These are phyloP conservation scores for Ilyonectria sp. DNA, from an alignment of 2,329 filamentous ascomycete species.

Conservation along the genomic window DNA sequence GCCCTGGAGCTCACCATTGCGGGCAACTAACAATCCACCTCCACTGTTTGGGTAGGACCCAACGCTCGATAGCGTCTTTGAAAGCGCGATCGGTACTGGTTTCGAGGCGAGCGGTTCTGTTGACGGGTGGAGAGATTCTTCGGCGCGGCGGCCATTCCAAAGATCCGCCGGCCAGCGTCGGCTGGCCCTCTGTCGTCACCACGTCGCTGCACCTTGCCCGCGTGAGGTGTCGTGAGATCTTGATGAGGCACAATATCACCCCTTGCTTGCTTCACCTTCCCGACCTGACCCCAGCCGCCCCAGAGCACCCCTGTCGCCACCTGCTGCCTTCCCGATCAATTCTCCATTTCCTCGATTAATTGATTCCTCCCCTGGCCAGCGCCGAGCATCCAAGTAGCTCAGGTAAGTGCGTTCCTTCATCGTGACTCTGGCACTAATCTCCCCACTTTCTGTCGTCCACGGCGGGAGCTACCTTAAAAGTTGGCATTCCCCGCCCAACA, in stretches of 20 bases:
- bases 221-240: slow-evolving; percentile 23
- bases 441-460: slow-evolving; percentile 24
- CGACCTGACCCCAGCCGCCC: not conserved
- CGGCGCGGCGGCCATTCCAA: slow-evolving; percentile 46
- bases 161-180: slow-evolving; percentile 43
- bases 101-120: not conserved
- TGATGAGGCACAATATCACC: slow-evolving; percentile 3
- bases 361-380: not conserved
- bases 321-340: not conserved
- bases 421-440: slow-evolving; percentile 22
- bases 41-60: not conserved
- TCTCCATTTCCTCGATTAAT: not conserved
- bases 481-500: slow-evolving; percentile 26
- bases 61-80: slow-evolving; percentile 13
- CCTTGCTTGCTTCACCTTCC: slow-evolving; percentile 10
- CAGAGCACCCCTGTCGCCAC: not conserved
- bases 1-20: not conserved
- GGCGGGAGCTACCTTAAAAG: slow-evolving; percentile 18
- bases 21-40: not conserved
- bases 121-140: slow-evolving; percentile 20
- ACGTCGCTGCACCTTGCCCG: slow-evolving; percentile 9
- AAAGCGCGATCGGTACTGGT: not conserved
- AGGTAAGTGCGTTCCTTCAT: slow-evolving; percentile 21
- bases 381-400: not conserved
- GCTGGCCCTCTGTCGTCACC: slow-evolving; percentile 18